These are phyloP conservation scores for Herpomyces periplanetae DNA, from an alignment of 2,329 filamentous ascomycete species.

Conservation along the genomic window DNA sequence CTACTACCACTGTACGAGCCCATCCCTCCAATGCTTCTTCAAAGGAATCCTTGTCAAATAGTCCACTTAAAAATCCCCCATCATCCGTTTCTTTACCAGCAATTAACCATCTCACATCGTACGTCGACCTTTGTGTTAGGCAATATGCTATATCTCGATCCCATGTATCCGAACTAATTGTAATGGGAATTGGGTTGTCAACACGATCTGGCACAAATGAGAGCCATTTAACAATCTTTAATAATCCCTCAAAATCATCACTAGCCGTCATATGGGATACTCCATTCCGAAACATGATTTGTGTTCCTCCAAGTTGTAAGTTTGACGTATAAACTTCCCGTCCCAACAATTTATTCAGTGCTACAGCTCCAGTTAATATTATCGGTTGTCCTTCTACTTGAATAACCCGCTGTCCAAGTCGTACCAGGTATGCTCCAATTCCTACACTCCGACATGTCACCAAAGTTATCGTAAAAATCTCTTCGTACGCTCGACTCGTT, in stretches of 20 bases:
- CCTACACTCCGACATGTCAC: conserved; percentile 87
- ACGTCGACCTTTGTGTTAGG: conserved; percentile 41
- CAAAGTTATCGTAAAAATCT: conserved; percentile 90
- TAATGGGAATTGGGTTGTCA: conserved; percentile 64
- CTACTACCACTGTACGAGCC: conserved; percentile 84
- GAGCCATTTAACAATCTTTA: conserved; percentile 92
- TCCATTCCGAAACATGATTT: conserved; percentile 99
- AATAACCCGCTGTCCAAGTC: conserved; percentile 85
- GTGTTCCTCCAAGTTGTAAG: conserved; percentile 93
- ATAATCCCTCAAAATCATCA: conserved; percentile 88
- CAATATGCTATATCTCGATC: conserved; percentile 59
- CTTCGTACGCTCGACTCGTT: conserved; percentile 81
- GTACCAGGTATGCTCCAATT: conserved; percentile 95
- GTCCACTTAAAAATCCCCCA: conserved; percentile 53
- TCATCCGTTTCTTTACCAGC: conserved; percentile 43
- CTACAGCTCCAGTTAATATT: conserved; percentile 82
- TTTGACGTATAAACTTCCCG: conserved; percentile 97
- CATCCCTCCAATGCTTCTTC: conserved; percentile 84
- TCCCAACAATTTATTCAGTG: conserved; percentile 87
- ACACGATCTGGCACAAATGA: conserved; percentile 89
- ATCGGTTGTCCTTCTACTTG: conserved; percentile 97
- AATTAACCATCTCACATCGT: conserved; percentile 83
- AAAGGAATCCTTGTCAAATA: conserved; percentile 89
- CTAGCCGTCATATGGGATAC: conserved; percentile 94
- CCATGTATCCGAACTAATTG: conserved; percentile 48